Percentiles rank a stretch among this genome's conserved stretches.
Evolutionary conservation across 495 filamentous ascomycete species (phyloP).

Genomic region (Mycothermus thermophilus): DNA sequence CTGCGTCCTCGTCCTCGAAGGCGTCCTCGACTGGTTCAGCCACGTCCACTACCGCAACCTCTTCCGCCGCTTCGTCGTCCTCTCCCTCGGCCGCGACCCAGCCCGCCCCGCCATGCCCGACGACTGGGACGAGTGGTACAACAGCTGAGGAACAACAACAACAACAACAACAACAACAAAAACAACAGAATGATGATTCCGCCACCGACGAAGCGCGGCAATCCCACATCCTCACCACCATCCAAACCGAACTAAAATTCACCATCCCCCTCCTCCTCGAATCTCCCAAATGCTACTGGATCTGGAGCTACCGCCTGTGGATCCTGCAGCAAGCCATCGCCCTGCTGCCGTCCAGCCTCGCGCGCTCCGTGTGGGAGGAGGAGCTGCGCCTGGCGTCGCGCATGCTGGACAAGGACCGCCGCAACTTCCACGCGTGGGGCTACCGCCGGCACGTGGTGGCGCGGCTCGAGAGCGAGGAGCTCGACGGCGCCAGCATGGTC

Average conservation of each 20-base stretch:
- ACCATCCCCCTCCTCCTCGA: conserved; percentile 69
- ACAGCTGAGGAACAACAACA: conserved; percentile 19
- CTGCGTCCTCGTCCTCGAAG: conserved; percentile 39
- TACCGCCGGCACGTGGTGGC: conserved; percentile 68
- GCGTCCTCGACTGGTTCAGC: conserved; percentile 43
- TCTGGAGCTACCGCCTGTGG: conserved; percentile 97
- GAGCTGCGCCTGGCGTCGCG: conserved; percentile 71
- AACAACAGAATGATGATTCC: conserved; percentile 1
- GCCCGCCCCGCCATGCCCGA: conserved; percentile 32
- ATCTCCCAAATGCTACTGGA: conserved; percentile 97
- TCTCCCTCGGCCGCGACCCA: conserved; percentile 35
- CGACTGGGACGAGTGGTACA: conserved; percentile 43
- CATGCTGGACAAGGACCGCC: conserved; percentile 72
- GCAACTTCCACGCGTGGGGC: conserved; percentile 96
- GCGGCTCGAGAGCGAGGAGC: conserved; percentile 45
- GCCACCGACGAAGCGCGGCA: conserved; percentile 4
- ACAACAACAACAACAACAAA: background rate
- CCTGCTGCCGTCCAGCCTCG: conserved; percentile 39
- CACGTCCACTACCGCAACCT: conserved; percentile 37
- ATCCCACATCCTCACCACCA: conserved; percentile 20
- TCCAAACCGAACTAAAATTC: conserved; percentile 58
- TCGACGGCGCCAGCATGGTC: conserved; percentile 45
- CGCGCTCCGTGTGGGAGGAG: conserved; percentile 59
- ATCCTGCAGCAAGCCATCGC: conserved; percentile 55
- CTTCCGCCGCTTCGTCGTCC: conserved; percentile 34